Percentiles rank a stretch among this genome's conserved stretches.
phyloP scores from a whole-genome alignment of 441 rosid genomes.

The Omphalea diandra region DNA sequence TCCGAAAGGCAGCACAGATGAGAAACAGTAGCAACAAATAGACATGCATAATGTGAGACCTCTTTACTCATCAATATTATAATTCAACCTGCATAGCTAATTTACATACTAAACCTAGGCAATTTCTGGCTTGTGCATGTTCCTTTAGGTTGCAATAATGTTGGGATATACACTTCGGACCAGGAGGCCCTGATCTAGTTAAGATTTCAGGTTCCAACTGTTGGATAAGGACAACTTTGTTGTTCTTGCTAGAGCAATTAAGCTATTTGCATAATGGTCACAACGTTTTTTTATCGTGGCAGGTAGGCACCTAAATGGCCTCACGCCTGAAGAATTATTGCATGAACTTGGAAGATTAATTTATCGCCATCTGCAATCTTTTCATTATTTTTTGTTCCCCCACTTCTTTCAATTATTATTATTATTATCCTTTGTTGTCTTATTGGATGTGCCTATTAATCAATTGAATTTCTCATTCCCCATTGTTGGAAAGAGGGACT shows the following conservation, averaged over 20 bases:
- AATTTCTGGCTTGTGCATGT: not conserved
- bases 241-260: not conserved
- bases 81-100: not conserved
- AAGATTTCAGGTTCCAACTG: not conserved
- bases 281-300: not conserved
- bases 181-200: not conserved
- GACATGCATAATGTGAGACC: conserved; percentile 16
- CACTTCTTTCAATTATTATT: not conserved
- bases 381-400: not conserved
- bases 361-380: not conserved
- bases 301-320: conserved; percentile 3
- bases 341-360: not conserved
- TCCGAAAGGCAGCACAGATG: conserved; percentile 22
- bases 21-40: conserved; percentile 20
- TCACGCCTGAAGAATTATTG: not conserved
- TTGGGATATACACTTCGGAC: not conserved
- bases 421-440: not conserved
- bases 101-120: conserved; percentile 6
- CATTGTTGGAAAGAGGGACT: not conserved
- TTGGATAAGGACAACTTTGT: too few species aligned
- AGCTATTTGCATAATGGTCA: not conserved
- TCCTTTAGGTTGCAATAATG: not conserved
- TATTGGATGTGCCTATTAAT: not conserved
- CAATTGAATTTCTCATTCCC: conserved; percentile 10
- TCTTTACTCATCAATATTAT: not conserved